These are phyloP conservation scores for Elsinoe batatas DNA, from an alignment of 2,329 filamentous ascomycete species.

Conservation along the genomic window DNA sequence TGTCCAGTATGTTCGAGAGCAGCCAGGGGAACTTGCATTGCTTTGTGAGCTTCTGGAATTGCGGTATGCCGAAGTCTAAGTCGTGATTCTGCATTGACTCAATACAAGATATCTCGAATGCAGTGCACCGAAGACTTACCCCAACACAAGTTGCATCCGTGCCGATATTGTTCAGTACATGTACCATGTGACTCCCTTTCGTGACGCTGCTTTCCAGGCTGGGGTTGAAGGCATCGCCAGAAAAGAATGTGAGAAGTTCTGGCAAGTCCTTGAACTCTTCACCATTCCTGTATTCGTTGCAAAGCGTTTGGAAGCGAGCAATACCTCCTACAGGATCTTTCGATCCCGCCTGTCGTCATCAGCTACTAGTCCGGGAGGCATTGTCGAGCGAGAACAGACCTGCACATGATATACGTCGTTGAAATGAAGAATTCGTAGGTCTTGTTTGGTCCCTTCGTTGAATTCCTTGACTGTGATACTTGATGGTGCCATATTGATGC, in stretches of 20 bases:
- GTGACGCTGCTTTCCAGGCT: slow-evolving; percentile 82
- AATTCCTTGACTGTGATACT: slow-evolving; percentile 16
- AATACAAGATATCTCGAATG: background rate
- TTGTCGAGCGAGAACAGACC: background rate
- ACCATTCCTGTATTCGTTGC: slow-evolving; percentile 62
- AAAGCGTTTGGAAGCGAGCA: slow-evolving; percentile 67
- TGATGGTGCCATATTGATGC: background rate
- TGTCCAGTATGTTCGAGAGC: slow-evolving; percentile 75
- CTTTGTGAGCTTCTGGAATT: slow-evolving; percentile 61
- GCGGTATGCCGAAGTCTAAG: slow-evolving; percentile 78
- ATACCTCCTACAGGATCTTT: slow-evolving; percentile 76
- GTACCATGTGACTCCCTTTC: slow-evolving; percentile 81
- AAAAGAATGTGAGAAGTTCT: slow-evolving; percentile 68
- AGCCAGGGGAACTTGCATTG: slow-evolving; percentile 85
- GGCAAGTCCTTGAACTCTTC: slow-evolving; percentile 53
- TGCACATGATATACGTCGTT: slow-evolving; percentile 90
- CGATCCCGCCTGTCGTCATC: slow-evolving; percentile 45
- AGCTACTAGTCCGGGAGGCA: background rate
- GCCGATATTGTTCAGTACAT: slow-evolving; percentile 65
- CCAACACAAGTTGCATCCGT: slow-evolving; percentile 77
- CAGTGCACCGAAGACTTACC: slow-evolving; percentile 39
- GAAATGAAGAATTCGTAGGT: slow-evolving; percentile 76
- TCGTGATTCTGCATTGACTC: slow-evolving; percentile 61
- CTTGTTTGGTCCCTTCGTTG: slow-evolving; percentile 40
- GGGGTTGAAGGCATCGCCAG: slow-evolving; percentile 86